These are phyloP conservation scores for Oryza brachyantha DNA, from an alignment of 176 grass and related monocot genomes.

Conservation along the genomic window DNA sequence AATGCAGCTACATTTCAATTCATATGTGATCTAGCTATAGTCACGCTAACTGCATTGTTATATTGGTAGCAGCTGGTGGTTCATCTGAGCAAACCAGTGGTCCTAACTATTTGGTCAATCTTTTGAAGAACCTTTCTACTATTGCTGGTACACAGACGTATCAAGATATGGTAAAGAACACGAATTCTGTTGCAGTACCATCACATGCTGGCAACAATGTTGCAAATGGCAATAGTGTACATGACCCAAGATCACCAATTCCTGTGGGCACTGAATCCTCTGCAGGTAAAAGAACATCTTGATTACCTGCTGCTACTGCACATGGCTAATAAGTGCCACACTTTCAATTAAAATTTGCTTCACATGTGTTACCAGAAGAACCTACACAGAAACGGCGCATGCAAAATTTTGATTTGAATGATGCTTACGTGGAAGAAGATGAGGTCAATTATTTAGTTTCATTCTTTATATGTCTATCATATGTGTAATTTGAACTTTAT, in stretches of 20 bases:
- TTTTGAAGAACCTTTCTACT: slow-evolving; percentile 61
- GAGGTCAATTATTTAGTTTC: slow-evolving; percentile 54
- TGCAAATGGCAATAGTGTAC: slow-evolving; percentile 27
- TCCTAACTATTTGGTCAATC: slow-evolving; percentile 46
- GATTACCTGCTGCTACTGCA: slow-evolving; percentile 18
- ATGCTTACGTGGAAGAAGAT: slow-evolving; percentile 43
- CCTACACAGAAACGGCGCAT: slow-evolving; percentile 24
- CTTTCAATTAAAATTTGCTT: slow-evolving; percentile 22
- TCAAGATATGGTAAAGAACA: slow-evolving; percentile 54
- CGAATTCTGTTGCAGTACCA: slow-evolving; percentile 37
- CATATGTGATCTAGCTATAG: not conserved
- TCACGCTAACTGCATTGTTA: slow-evolving; percentile 18
- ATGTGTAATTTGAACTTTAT: slow-evolving; percentile 19
- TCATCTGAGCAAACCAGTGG: slow-evolving; percentile 48
- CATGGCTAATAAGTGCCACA: not conserved
- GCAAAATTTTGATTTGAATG: slow-evolving; percentile 80
- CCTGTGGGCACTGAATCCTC: slow-evolving; percentile 22
- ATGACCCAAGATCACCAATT: slow-evolving; percentile 29
- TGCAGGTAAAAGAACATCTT: slow-evolving; percentile 29
- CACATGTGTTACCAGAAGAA: slow-evolving; percentile 32
- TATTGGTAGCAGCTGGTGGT: slow-evolving; percentile 43
- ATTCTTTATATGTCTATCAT: slow-evolving; percentile 27
- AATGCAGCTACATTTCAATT: not conserved
- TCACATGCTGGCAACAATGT: slow-evolving; percentile 35
- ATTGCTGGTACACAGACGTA: slow-evolving; percentile 48